Percentiles rank a stretch among this genome's conserved stretches.
Conservation (phyloP, 2,329 filamentous ascomycete species). For the Emergomyces orientalis region DNA sequence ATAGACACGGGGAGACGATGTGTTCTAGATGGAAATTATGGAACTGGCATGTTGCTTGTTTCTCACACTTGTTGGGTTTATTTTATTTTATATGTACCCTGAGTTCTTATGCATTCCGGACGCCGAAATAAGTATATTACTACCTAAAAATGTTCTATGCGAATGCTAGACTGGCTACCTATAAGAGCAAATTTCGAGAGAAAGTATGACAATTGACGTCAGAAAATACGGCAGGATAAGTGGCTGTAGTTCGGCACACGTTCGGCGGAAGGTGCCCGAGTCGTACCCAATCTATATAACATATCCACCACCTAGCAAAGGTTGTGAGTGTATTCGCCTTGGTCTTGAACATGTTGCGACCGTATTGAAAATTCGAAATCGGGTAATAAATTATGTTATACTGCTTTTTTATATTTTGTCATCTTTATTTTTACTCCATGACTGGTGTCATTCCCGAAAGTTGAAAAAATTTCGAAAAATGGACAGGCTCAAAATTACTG, state of each 20-base stretch:
- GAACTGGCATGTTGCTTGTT: neutral
- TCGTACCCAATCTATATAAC: neutral
- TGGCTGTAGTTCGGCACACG: neutral
- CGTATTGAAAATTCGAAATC: neutral
- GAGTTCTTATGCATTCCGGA: neutral
- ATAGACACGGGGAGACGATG: neutral
- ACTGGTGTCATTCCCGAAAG: no score
- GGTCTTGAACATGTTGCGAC: neutral
- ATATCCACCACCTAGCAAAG: neutral
- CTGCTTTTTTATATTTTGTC: neutral
- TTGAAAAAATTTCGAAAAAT: neutral
- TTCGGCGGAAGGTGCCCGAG: neutral
- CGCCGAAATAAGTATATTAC: no score
- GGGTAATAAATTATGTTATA: neutral
- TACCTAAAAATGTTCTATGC: no score
- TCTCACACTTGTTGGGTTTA: neutral
- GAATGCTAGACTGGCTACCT: no score
- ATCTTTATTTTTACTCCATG: no score
- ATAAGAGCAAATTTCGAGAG: no score
- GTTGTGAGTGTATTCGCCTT: neutral
- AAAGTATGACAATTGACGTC: no score
- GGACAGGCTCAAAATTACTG: neutral
- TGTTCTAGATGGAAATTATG: neutral
- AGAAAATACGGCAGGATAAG: neutral
- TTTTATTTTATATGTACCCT: neutral